Evolutionary conservation across 768 basidiomycete genomes (phyloP), one percentile per base, ranked within the genome.

Genomic region (Hypholoma sublateritium): DNA sequence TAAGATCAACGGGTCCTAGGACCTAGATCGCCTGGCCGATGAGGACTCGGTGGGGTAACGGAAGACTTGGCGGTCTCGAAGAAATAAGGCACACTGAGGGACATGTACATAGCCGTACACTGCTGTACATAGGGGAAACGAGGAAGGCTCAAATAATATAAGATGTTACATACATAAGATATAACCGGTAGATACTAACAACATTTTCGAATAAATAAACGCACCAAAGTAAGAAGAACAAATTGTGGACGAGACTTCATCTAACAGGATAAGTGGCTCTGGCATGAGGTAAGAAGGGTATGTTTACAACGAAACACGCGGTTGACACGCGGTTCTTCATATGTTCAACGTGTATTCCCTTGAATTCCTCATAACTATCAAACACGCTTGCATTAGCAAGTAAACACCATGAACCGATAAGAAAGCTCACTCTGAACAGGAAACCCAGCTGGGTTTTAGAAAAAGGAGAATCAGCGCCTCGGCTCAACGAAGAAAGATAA

Each of bases 361-460:
- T 32, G 28, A 32, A 32, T 32, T 7, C 9, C 28, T 54, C 25
- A 46, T 16, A 45, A 34, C 53, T 46, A 34, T 22, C 46, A 56
- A 55, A 36, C 14, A 14, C 16, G 13, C 7, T 28, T 21, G 37
- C 17, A 22, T 51, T 14, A 51, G 50, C 35, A 8, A 51, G 14
- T 12, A 39, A 39, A 39, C 3, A n/a, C n/a, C n/a, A 41, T 41
- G 13, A 14, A 24, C 11, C 25, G 16, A 1, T 13, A 22, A 45
- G 13, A 11, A 25, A n/a, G 55, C 80, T 63, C 62, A 84, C 80
- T 65, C 82, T 79, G 69, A 86, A 86, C 52, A 86, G 67, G 70
- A 86, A 85, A 8, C 80, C 70, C 55, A 86, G 74, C 83, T 85
- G 13, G 25, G 45, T 25, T 32, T 12, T 56, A 35, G 45, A 21